Conservation (phyloP, 768 basidiomycete genomes). For the Mycena epipterygia region DNA sequence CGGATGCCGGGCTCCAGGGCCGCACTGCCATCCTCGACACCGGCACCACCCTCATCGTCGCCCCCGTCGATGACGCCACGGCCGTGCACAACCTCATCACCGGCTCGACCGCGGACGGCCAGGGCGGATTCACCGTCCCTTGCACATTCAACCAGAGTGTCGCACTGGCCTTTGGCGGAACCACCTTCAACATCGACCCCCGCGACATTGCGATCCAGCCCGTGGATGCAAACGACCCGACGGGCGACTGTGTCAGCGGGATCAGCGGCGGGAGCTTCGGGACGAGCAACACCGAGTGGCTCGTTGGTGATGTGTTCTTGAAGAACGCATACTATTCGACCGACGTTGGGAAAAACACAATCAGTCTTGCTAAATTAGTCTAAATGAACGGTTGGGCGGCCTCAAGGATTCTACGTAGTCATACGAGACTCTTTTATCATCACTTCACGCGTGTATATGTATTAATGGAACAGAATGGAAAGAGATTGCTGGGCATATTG, state of each 20-base stretch:
- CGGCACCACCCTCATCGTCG: slow-evolving; percentile 68
- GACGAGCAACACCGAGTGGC: slow-evolving; percentile 70
- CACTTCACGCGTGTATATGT: slow-evolving; percentile 8
- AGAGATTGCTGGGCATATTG: slow-evolving; percentile 22
- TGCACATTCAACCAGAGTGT: slow-evolving; percentile 60
- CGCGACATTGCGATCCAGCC: slow-evolving; percentile 72
- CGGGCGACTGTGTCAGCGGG: slow-evolving; percentile 79
- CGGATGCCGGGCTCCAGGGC: slow-evolving; percentile 61
- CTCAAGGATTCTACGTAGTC: slow-evolving; percentile 11
- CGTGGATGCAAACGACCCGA: slow-evolving; percentile 62
- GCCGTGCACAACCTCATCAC: slow-evolving; percentile 59
- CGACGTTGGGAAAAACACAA: slow-evolving; percentile 30
- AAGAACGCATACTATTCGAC: slow-evolving; percentile 33
- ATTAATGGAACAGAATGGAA: slow-evolving; percentile 26
- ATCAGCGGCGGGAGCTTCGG: slow-evolving; percentile 75
- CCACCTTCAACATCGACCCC: slow-evolving; percentile 69
- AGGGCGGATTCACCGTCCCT: slow-evolving; percentile 66
- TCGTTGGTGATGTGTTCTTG: slow-evolving; percentile 49
- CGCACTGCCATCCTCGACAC: slow-evolving; percentile 84
- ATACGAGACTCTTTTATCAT: slow-evolving; percentile 11
- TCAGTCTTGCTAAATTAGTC: slow-evolving; percentile 30
- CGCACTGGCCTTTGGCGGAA: slow-evolving; percentile 62
- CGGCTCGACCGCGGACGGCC: slow-evolving; percentile 57
- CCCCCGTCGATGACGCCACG: slow-evolving; percentile 53
- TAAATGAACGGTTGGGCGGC: not conserved